These are phyloP conservation scores for Phaeotremella skinneri DNA, from an alignment of 768 basidiomycete species.

Conservation along the genomic window DNA sequence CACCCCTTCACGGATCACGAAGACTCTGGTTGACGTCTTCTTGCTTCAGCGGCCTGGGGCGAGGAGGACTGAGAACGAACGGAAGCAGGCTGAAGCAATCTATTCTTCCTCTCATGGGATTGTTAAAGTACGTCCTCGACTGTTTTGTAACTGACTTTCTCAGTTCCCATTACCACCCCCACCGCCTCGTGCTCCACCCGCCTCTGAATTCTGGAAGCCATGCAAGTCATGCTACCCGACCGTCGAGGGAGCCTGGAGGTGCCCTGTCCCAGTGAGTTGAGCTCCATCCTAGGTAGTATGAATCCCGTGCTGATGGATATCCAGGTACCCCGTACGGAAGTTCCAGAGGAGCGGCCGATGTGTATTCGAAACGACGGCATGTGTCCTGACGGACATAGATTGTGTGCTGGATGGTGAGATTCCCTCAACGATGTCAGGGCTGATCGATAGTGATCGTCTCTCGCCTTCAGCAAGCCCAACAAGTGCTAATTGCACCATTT, in stretches of 20 bases:
- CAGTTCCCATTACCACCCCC: not conserved
- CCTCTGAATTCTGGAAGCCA: not conserved
- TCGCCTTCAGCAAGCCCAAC: not conserved
- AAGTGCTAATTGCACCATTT: not conserved
- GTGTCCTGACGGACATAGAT: not conserved
- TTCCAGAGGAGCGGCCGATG: not conserved
- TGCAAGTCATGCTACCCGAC: constrained; percentile 1
- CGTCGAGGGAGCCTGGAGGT: not conserved
- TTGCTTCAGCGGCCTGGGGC: not conserved
- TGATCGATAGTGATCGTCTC: not conserved
- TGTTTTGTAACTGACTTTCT: not conserved
- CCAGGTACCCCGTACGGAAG: not conserved
- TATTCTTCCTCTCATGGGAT: not conserved
- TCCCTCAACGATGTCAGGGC: not conserved
- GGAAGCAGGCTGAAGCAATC: not conserved
- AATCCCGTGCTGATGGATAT: not conserved
- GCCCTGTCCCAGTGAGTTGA: constrained; percentile 2
- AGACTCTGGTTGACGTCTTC: not conserved
- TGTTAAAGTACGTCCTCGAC: not conserved
- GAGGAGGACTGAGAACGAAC: not conserved
- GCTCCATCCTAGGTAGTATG: not conserved
- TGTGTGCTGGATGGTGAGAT: constrained; percentile 5
- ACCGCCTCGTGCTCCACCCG: not conserved
- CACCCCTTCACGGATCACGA: not conserved
- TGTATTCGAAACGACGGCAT: not conserved